Evolutionary conservation across 1,284 basidiomycete species (phyloP).

Genomic region (Cystobasidium pallidum): DNA sequence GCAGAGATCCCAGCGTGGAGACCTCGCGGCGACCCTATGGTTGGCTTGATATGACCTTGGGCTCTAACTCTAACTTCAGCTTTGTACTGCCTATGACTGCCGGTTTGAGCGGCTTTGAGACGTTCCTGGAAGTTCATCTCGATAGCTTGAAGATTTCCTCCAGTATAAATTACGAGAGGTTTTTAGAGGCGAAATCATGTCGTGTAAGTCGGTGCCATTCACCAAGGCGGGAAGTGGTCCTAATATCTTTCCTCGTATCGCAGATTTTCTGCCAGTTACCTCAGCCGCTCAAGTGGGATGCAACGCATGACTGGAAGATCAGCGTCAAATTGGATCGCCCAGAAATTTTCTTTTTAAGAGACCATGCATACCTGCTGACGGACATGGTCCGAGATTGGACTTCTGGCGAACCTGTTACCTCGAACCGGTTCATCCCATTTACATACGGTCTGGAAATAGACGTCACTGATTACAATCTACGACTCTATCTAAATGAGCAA

Average conservation of each 20-base stretch:
- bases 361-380: constrained; percentile 87
- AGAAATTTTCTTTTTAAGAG: constrained; percentile 75
- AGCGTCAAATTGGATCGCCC: constrained; percentile 71
- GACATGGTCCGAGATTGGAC: constrained; percentile 88
- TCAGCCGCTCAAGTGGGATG: constrained; percentile 60
- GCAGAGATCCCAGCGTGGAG: constrained; percentile 53
- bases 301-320: constrained; percentile 74
- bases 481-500: constrained; percentile 80
- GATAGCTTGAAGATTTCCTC: constrained; percentile 76
- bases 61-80: constrained; percentile 77
- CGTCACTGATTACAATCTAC: constrained; percentile 73
- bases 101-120: constrained; percentile 71
- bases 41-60: constrained; percentile 73
- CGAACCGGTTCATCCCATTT: constrained; percentile 79
- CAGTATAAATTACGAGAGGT: constrained; percentile 79
- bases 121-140: constrained; percentile 77
- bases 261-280: constrained; percentile 56
- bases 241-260: background rate
- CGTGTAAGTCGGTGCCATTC: constrained; percentile 49
- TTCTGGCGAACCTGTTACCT: constrained; percentile 74
- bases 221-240: constrained; percentile 29
- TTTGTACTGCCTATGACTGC: constrained; percentile 82
- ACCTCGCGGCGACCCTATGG: constrained; percentile 65
- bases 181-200: constrained; percentile 75
- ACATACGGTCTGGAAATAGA: constrained; percentile 72